phyloP scores from a whole-genome alignment of 352 stramenopile species.

The Phytopythium helicoides region DNA sequence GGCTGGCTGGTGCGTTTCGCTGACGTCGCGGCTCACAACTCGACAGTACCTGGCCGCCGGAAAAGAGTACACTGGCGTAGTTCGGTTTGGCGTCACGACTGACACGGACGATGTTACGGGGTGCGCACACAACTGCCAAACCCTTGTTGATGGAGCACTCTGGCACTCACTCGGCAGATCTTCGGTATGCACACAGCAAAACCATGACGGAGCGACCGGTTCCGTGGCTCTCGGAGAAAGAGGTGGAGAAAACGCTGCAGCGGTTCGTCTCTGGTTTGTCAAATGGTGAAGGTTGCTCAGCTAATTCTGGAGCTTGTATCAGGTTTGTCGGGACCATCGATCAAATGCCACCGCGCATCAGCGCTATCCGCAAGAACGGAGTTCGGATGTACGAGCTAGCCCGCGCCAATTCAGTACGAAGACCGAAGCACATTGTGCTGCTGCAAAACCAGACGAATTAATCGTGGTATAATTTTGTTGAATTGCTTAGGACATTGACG shows the following conservation, averaged over 20 bases:
- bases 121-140: slow-evolving; percentile 13
- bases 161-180: not conserved
- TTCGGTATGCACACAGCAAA: slow-evolving; percentile 19
- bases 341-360: slow-evolving; percentile 75
- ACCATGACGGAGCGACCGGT: slow-evolving; percentile 45
- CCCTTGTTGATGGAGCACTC: not conserved
- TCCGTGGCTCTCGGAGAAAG: slow-evolving; percentile 51
- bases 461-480: not conserved
- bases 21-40: too few species aligned
- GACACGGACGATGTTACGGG: slow-evolving; percentile 82
- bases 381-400: slow-evolving; percentile 78
- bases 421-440: not conserved
- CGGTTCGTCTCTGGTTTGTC: slow-evolving; percentile 20
- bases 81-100: slow-evolving; percentile 80
- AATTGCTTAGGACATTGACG: slow-evolving; percentile 39
- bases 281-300: not conserved
- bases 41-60: slow-evolving; percentile 53
- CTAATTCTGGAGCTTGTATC: not conserved
- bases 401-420: slow-evolving; percentile 45
- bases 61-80: slow-evolving; percentile 75
- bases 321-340: slow-evolving; percentile 79
- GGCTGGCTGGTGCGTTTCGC: not conserved
- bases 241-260: slow-evolving; percentile 34
- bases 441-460: not conserved
- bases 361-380: slow-evolving; percentile 76